Percentiles rank a stretch among this genome's conserved stretches.
phyloP scores from a whole-genome alignment of 2,329 filamentous ascomycete genomes.

The Sporothrix brunneoviolacea region DNA sequence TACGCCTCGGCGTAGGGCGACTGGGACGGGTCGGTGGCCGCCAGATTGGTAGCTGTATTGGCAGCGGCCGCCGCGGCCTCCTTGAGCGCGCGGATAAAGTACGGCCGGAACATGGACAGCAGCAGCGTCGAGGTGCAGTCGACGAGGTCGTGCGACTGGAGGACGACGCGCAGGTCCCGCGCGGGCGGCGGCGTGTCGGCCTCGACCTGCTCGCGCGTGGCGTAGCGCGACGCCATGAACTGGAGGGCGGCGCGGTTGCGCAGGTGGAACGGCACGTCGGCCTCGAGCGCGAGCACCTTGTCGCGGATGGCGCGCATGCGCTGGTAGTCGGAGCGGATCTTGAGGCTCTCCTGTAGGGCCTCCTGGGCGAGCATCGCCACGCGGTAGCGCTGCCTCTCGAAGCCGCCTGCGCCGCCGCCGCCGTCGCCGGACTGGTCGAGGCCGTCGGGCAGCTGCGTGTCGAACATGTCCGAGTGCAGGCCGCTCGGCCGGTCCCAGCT shows the following conservation, averaged over 20 bases:
- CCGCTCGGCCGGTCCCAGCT: conserved; percentile 6
- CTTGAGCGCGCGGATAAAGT: conserved; percentile 5
- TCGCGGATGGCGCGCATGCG: background rate
- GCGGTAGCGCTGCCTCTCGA: background rate
- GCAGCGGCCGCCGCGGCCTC: background rate
- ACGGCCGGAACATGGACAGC: background rate
- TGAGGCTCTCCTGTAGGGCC: conserved; percentile 3
- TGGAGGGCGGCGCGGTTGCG: conserved; percentile 2
- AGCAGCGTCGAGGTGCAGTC: background rate
- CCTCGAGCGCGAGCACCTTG: background rate
- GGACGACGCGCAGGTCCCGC: background rate
- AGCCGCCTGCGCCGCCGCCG: too few species aligned
- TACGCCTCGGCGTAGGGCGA: background rate
- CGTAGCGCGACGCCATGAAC: conserved; percentile 1
- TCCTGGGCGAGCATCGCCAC: conserved; percentile 3
- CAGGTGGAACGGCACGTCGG: background rate
- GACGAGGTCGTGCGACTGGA: conserved; percentile 4
- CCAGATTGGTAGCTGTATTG: background rate
- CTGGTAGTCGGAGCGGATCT: conserved; percentile 3
- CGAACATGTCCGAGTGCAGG: conserved; percentile 4
- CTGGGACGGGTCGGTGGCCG: background rate
- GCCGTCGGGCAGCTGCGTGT: conserved; percentile 5
- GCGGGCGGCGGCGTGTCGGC: background rate
- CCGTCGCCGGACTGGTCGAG: too few species aligned
- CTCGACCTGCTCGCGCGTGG: conserved; percentile 2